A percentile compares a stretch with the other conserved stretches of the same genome.
These are phyloP conservation scores for Leishmania tarentolae DNA, from an alignment of 208 protist species.

Conservation along the genomic window DNA sequence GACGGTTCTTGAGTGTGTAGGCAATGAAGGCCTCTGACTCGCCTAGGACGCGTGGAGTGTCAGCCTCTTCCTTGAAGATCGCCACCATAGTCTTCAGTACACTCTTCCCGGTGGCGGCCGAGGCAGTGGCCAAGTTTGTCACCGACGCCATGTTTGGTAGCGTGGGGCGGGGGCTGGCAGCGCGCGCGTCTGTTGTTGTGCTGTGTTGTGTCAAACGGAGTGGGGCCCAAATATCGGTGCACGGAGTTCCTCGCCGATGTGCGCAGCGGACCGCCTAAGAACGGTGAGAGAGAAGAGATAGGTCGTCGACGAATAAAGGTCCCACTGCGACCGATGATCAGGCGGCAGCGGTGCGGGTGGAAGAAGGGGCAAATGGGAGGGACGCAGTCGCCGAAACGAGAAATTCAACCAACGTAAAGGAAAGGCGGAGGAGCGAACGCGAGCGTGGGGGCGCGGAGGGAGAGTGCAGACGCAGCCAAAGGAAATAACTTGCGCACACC, in stretches of 20 bases:
- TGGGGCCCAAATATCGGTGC: not conserved
- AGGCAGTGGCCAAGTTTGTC: slow-evolving; percentile 25
- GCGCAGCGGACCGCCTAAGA: not conserved
- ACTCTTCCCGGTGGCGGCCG: slow-evolving; percentile 26
- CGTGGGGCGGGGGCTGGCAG: not conserved
- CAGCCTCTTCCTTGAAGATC: slow-evolving; percentile 65
- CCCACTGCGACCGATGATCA: not conserved
- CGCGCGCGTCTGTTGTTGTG: slow-evolving; percentile 2
- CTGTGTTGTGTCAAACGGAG: not conserved
- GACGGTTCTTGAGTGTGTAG: slow-evolving; percentile 79
- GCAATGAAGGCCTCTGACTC: slow-evolving; percentile 80
- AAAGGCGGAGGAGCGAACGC: not conserved
- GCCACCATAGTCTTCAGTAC: slow-evolving; percentile 52
- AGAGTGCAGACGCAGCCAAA: not conserved
- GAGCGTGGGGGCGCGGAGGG: not conserved
- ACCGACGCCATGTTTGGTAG: not conserved
- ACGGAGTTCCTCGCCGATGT: not conserved
- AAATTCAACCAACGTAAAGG: not conserved
- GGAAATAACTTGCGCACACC: not conserved
- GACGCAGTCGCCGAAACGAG: not conserved
- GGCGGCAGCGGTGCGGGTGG: not conserved
- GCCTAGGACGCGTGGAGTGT: slow-evolving; percentile 63
- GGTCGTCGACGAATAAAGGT: not conserved
- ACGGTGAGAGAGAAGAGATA: not conserved
- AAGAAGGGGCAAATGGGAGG: not conserved